Percentiles rank a stretch among this genome's conserved stretches.
Evolutionary conservation across 2,329 filamentous ascomycete genomes (phyloP).

Genomic region (Ophiosphaerella herpotricha): DNA sequence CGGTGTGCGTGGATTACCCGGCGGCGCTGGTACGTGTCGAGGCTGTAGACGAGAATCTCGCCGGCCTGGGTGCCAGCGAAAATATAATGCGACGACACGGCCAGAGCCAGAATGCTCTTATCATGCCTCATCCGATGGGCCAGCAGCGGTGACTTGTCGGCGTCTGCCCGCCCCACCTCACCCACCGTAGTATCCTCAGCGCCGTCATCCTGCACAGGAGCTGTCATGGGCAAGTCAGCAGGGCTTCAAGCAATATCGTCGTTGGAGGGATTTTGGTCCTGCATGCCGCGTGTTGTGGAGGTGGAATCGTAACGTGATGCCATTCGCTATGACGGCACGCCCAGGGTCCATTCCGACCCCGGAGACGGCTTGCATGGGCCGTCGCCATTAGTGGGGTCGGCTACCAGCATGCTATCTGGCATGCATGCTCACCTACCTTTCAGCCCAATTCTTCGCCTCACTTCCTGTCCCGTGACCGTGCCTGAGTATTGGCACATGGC

Average conservation of each 20-base stretch:
- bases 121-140: constrained; percentile 76
- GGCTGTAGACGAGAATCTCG: constrained; percentile 88
- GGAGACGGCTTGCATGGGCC: constrained; percentile 8
- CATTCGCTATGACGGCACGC: constrained; percentile 24
- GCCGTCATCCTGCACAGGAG: constrained; percentile 29
- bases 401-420: not conserved
- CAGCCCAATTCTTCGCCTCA: constrained; percentile 7
- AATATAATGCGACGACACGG: constrained; percentile 77
- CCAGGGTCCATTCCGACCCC: constrained; percentile 16
- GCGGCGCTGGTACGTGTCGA: constrained; percentile 83
- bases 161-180: constrained; percentile 5
- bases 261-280: constrained; percentile 9
- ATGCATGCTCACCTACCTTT: constrained; percentile 19
- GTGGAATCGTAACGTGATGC: constrained; percentile 10
- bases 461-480: constrained; percentile 34
- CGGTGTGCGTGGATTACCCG: constrained; percentile 84
- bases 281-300: constrained; percentile 29
- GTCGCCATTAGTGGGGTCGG: not conserved
- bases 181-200: constrained; percentile 21
- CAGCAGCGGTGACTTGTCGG: constrained; percentile 59
- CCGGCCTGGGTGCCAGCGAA: constrained; percentile 93
- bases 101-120: constrained; percentile 81
- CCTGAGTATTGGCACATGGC: constrained; percentile 36
- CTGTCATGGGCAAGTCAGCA: constrained; percentile 38
- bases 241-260: constrained; percentile 7